Conservation (phyloP, 2,329 filamentous ascomycete species). For the Trichoderma oligosporum region DNA sequence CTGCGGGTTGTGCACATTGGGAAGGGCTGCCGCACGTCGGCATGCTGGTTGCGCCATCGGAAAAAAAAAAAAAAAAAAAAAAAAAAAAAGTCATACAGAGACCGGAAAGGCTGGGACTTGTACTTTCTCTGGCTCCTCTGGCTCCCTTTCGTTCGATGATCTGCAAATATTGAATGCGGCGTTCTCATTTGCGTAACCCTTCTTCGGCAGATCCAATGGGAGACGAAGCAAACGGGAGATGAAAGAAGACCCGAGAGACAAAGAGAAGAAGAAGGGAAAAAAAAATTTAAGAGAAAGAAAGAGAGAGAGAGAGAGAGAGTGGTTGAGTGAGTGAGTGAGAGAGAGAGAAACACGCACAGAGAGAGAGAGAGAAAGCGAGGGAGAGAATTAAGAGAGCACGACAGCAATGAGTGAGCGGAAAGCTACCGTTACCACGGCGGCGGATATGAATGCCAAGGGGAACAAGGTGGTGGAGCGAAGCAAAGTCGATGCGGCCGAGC, state of each 20-base stretch:
- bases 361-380: neutral
- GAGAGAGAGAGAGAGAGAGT: neutral
- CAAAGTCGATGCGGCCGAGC: conserved; percentile 32
- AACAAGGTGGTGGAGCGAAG: conserved; percentile 28
- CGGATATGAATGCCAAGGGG: conserved; percentile 30
- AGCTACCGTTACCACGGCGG: conserved; percentile 25
- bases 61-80: too few relatives aligned
- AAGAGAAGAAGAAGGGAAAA: neutral
- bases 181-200: conserved; percentile 19
- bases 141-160: conserved; percentile 7
- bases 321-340: neutral
- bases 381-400: conserved; percentile 18
- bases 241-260: neutral
- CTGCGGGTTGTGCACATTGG: neutral
- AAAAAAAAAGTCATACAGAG: conserved; percentile 1
- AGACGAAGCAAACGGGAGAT: conserved; percentile 6
- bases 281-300: too few relatives aligned
- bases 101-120: neutral
- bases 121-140: neutral
- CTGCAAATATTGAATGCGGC: neutral
- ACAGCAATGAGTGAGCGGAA: conserved; percentile 34
- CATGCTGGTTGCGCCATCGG: conserved; percentile 13
- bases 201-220: conserved; percentile 18
- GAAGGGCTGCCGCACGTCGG: conserved; percentile 5
- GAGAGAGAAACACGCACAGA: neutral